Base-by-base conservation (phyloP, 768 basidiomycete species). In the Rhodotorula sphaerocarpa region DNA sequence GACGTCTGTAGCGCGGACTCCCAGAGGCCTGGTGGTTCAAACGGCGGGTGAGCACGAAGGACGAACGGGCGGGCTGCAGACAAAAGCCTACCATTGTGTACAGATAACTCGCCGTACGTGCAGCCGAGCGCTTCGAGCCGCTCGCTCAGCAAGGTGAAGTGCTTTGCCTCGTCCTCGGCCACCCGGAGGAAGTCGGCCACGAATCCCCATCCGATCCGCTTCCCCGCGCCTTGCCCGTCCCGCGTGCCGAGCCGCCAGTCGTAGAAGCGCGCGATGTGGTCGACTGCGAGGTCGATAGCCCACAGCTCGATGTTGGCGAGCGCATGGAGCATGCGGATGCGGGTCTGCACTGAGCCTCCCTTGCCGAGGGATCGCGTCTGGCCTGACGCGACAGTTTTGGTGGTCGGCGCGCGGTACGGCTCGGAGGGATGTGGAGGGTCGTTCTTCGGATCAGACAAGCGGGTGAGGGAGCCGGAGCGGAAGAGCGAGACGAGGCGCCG, bases 281-380 rank as follows among this genome's bases (percentile, higher is more conserved):
- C 57, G 2, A 66, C 56, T 18, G 50, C 65, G 16, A 88, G 79
- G 69, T 88, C 86, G 48, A 87, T 86, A 81, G 88, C 88, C 86
- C 86, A 90, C 73, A 88, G 87, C 70, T 89, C 87, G 55, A 90
- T 87, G 71, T 88, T 88, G 1, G 87, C 87, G 3, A 89, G 75
- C 3, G 87, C 86, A 74, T 88, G 88, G 12, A 89, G 75, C 85
- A 88, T 87, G 18, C 83, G 81, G 0, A 84, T 82, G 30, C 84
- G 76, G 65, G 81, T 86, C 74, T 83, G 84, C 48, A 77, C 73
- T 15, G 71, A 74, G 18, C 78, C 78, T 2, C 75, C 78, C 57
- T 77, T 78, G 0, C 78, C 78, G 48, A 83, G 76, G 61, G 77
- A 83, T 47, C 78, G 80, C 21, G 84, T 78, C 68, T 85, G 83